Percentiles rank a stretch among this genome's conserved stretches.
Evolutionary conservation across 129 eudicot genomes (phyloP).

Genomic region (Ambrosia artemisiifolia): DNA sequence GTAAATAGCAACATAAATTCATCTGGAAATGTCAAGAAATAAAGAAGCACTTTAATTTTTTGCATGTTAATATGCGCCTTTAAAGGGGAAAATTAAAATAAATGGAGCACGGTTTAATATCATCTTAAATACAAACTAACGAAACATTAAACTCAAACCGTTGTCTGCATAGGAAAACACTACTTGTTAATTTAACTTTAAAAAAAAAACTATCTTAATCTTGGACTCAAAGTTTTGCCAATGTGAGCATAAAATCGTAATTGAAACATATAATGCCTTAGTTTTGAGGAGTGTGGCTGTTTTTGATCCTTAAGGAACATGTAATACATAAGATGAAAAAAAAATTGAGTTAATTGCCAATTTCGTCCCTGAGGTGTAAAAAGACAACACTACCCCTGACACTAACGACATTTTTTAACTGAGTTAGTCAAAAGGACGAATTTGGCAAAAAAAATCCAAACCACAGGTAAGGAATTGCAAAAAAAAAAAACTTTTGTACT

Average conservation of each 20-base stretch:
- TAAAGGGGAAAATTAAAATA: not conserved
- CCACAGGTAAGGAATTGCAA: too few species aligned
- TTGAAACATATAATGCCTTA: not conserved
- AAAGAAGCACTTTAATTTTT: not conserved
- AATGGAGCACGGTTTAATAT: not conserved
- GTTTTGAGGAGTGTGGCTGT: not conserved
- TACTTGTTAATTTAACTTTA: not conserved
- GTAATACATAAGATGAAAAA: not conserved
- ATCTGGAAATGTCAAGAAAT: constrained; percentile 10
- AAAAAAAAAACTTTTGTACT: too few species aligned
- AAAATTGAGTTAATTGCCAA: too few species aligned
- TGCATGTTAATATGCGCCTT: not conserved
- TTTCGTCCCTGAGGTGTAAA: too few species aligned
- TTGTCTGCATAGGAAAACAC: not conserved
- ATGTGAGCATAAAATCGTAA: not conserved
- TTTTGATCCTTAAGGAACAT: not conserved
- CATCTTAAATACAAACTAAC: not conserved
- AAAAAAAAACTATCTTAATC: not conserved
- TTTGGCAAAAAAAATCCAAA: too few species aligned
- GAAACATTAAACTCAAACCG: constrained; percentile 6
- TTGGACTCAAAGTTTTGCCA: not conserved
- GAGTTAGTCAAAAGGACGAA: too few species aligned
- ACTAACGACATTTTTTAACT: too few species aligned
- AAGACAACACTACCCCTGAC: too few species aligned
- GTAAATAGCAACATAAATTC: constrained; percentile 10